These are phyloP conservation scores for Ceratocystis eucalypticola DNA, from an alignment of 2,329 filamentous ascomycete genomes.

Conservation along the genomic window DNA sequence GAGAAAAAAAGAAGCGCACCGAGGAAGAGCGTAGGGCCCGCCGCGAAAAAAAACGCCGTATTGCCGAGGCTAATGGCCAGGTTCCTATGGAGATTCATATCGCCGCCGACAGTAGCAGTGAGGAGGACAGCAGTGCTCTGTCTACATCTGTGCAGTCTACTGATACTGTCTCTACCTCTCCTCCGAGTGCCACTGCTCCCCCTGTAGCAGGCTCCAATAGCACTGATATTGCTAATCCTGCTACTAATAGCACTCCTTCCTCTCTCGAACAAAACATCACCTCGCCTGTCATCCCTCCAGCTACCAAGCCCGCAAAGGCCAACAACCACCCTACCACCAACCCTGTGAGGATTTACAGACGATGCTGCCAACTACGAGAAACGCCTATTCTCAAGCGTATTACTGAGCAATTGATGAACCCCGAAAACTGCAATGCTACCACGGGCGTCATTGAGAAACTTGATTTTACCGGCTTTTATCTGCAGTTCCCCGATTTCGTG, in stretches of 20 bases:
- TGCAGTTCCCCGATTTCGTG: constrained; percentile 70
- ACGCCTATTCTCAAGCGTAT: constrained; percentile 85
- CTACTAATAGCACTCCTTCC: constrained; percentile 12
- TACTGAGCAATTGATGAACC: constrained; percentile 68
- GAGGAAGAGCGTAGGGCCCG: constrained; percentile 86
- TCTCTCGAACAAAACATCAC: constrained; percentile 3
- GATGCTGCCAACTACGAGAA: constrained; percentile 88
- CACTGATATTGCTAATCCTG: neutral
- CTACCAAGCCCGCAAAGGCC: constrained; percentile 36
- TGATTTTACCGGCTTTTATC: constrained; percentile 70
- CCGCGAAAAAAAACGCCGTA: constrained; percentile 73
- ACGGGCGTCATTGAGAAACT: constrained; percentile 70
- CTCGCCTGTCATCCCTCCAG: constrained; percentile 22
- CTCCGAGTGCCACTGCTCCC: neutral
- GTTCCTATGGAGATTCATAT: constrained; percentile 71
- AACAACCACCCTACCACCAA: constrained; percentile 60
- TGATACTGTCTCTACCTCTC: neutral
- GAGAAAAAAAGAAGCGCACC: constrained; percentile 90
- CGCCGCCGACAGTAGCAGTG: constrained; percentile 29
- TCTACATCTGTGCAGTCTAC: neutral
- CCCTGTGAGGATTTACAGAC: constrained; percentile 79
- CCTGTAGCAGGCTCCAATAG: neutral
- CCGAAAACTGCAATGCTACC: constrained; percentile 49
- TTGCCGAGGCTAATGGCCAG: constrained; percentile 76
- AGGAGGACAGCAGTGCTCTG: constrained; percentile 20